Percentiles rank a stretch among this genome's conserved stretches.
phyloP scores from a whole-genome alignment of 129 eudicot genomes.

The Chrysanthemum seticuspe region DNA sequence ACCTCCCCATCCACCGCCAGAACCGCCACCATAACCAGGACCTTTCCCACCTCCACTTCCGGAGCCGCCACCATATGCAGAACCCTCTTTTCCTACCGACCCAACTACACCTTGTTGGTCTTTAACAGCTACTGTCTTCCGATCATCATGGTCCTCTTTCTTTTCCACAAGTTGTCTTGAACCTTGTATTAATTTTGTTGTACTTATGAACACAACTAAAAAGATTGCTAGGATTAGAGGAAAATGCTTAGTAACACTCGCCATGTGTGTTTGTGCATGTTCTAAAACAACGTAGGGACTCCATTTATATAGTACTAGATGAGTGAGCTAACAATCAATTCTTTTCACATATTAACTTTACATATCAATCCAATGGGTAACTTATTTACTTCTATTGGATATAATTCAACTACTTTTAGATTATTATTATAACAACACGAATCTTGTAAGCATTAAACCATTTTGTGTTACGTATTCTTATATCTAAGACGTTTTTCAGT shows the following conservation, averaged over 20 bases:
- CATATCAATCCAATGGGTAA: conserved; percentile 15
- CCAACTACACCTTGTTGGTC: conserved; percentile 5
- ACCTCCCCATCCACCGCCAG: not conserved
- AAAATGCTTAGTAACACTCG: conserved; percentile 10
- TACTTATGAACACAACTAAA: conserved; percentile 18
- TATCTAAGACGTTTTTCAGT: not conserved
- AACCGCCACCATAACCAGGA: not conserved
- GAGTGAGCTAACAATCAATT: conserved; percentile 11
- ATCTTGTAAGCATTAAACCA: conserved; percentile 1
- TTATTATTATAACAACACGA: conserved; percentile 10
- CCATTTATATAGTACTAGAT: conserved; percentile 26
- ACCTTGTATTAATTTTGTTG: conserved; percentile 24
- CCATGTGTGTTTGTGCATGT: conserved; percentile 31
- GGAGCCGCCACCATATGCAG: too few relatives aligned
- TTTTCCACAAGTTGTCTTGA: conserved; percentile 8
- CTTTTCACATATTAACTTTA: conserved; percentile 1
- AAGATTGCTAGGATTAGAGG: conserved; percentile 23
- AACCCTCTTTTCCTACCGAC: conserved; percentile 1
- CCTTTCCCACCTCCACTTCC: not conserved
- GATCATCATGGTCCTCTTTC: conserved; percentile 9
- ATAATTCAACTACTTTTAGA: not conserved
- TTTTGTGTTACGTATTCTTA: not conserved
- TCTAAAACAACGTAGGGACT: conserved; percentile 17
- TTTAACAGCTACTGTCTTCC: not conserved
- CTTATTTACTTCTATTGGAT: conserved; percentile 19